Evolutionary conservation across 108 stramenopile species (phyloP), one percentile per base, ranked within the genome.

Genomic region (Nitzschia sp.): DNA sequence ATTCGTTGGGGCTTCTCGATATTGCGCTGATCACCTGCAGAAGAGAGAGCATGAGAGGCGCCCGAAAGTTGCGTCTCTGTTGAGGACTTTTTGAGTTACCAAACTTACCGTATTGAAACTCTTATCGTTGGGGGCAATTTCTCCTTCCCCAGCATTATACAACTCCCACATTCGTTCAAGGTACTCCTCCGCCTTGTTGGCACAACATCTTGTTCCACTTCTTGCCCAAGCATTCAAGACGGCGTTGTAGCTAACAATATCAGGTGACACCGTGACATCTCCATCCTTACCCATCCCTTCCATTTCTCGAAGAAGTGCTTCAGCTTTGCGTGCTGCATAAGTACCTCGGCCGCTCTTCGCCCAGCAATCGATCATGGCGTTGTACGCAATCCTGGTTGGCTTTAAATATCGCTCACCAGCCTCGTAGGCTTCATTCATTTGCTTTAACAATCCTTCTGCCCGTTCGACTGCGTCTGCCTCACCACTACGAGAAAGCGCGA

Each of bases 91-190:
- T 41, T 41, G 38, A 6, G 38, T 41, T 41, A 13, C 13, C n/a
- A n/a, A 23, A 71, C 70, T 30, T 25, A 84, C 88, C 4, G 79
- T 75, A 55, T 86, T 84, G 58, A 82, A 91, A 45, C 69, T 80
- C 33, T 82, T 66, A 56, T 76, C 83, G 54, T 91, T 82, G 0
- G 89, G 89, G 50, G 78, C 62, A 27, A 91, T 78, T 31, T 79
- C 63, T 8, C 47, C 74, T 25, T 88, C 73, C 2, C 75, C 75
- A 19, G 72, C 79, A 21, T 82, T 65, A 60, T 69, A 71, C 32
- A 74, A 56, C 30, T 66, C 66, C 68, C 72, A 74, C 82, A 79
- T 79, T 2, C 67, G 74, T 41, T 79, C 70, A 48, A 83, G 50
- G 47, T 75, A 72, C 25, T 68, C 58, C 44, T 75, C 63, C 21